Evolutionary conservation across 2,329 filamentous ascomycete genomes (phyloP), one percentile per base, ranked within the genome.

Genomic region (Monosporascus cannonballus): DNA sequence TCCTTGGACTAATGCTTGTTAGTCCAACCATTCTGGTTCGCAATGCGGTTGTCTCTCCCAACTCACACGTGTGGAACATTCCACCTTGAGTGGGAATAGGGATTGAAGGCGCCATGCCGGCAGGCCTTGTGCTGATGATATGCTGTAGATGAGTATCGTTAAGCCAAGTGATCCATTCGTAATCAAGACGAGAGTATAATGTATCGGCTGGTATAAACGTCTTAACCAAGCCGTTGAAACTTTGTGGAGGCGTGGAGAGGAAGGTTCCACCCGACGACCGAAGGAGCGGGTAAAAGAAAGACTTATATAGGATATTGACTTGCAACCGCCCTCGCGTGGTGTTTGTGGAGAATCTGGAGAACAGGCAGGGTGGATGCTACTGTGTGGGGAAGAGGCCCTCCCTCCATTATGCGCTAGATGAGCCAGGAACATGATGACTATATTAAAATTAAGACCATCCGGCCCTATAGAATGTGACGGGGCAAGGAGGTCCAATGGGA

Each of bases 1-100:
- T 47, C 77, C 77, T 68, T 79, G 77, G 60, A 80, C 66, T 69
- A 18, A 22, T 24, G 14, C 42, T 51, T 52, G 54, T 65, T 49
- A 61, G 52, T 45, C 41, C 27, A 22, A n/a, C 37, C 14, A 15
- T 7, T 9, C 36, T 22, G 9, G 41, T 41, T 50, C 25, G 25
- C 4, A 36, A 42, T 22, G 14, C 11, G 34, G 8, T 7, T 48
- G 15, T 15, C 20, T 46, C 48, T 24, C 24, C 24, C 18, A 17
- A 56, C 65, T 61, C 58, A 67, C 66, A 79, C 57, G 71, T 78
- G 58, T 78, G 75, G 61, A 78, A 78, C 75, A 78, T 78, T 59
- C 75, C 75, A 62, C 73, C 76, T 64, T 76, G 74, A 25, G 74
- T 71, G 54, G 76, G 71, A 62, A 76, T 69, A 17, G 75, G 68